A percentile compares a stretch with the other conserved stretches of the same genome.
Evolutionary conservation across 306 rosid genomes (phyloP).

Genomic region (Vicia sativa): DNA sequence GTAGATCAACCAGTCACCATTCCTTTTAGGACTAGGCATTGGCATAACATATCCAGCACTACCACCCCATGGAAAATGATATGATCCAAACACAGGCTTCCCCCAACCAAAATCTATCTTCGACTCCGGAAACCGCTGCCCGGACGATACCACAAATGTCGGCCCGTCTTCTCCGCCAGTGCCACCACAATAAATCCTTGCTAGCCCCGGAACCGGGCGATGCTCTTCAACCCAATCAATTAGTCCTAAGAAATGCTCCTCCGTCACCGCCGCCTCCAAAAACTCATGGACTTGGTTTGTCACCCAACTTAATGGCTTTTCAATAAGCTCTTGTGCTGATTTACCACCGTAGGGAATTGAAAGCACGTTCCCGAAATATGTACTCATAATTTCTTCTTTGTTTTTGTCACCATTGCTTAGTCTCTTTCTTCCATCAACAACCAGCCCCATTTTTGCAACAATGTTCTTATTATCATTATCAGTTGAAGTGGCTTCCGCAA

Average conservation of each 20-base stretch:
- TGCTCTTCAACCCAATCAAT: slow-evolving; percentile 81
- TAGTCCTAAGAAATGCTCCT: slow-evolving; percentile 67
- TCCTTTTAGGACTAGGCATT: slow-evolving; percentile 61
- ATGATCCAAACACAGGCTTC: slow-evolving; percentile 58
- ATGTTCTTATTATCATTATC: not conserved
- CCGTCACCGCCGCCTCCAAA: slow-evolving; percentile 41
- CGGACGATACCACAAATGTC: slow-evolving; percentile 65
- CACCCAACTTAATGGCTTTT: slow-evolving; percentile 49
- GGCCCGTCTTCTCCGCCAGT: slow-evolving; percentile 41
- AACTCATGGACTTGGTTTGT: slow-evolving; percentile 55
- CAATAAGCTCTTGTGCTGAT: slow-evolving; percentile 39
- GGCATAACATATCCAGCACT: slow-evolving; percentile 77
- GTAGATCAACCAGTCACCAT: slow-evolving; percentile 77
- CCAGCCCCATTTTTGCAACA: slow-evolving; percentile 63
- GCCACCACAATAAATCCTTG: slow-evolving; percentile 45
- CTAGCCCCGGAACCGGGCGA: slow-evolving; percentile 47
- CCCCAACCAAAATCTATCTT: slow-evolving; percentile 83
- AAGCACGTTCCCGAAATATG: slow-evolving; percentile 71
- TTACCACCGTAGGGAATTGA: slow-evolving; percentile 56
- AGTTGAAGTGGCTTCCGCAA: slow-evolving; percentile 28
- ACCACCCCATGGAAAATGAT: slow-evolving; percentile 78
- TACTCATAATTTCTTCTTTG: slow-evolving; percentile 27
- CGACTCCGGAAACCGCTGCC: slow-evolving; percentile 56
- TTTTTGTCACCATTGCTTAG: slow-evolving; percentile 30
- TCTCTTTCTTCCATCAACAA: slow-evolving; percentile 68